Evolutionary conservation across 192 early-diverging fungal genomes (phyloP).

Genomic region (Entomortierella lignicola): DNA sequence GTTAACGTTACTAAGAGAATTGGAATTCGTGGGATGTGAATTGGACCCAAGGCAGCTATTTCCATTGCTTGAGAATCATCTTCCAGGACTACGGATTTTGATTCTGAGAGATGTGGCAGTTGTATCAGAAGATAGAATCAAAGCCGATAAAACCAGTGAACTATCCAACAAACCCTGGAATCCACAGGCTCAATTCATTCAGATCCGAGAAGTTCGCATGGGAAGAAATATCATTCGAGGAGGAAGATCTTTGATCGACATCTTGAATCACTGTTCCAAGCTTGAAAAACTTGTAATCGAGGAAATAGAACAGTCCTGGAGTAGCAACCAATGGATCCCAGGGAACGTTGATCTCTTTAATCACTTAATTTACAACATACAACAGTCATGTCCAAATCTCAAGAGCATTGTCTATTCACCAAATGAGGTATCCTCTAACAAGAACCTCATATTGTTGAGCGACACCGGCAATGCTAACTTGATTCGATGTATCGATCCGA

Average conservation of each 20-base stretch:
- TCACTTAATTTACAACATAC: background rate
- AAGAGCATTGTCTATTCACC: background rate
- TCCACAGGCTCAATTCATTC: background rate
- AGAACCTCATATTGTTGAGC: background rate
- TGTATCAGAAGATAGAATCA: background rate
- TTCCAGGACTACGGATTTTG: background rate
- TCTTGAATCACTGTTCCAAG: background rate
- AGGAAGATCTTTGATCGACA: background rate
- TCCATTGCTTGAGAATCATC: background rate
- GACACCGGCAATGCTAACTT: background rate
- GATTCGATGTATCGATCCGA: background rate
- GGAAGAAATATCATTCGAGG: background rate
- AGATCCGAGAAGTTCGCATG: background rate
- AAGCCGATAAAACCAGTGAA: background rate
- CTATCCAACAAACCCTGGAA: background rate
- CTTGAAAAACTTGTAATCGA: background rate
- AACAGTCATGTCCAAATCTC: background rate
- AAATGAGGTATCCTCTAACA: too few species aligned
- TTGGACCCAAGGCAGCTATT: background rate
- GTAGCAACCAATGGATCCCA: background rate
- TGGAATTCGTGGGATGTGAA: background rate
- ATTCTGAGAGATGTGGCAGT: background rate
- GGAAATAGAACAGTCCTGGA: background rate
- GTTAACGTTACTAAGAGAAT: background rate
- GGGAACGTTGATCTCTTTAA: background rate